Conservation (phyloP, 2,329 filamentous ascomycete species). For the Sphaerulina vaccinii region DNA sequence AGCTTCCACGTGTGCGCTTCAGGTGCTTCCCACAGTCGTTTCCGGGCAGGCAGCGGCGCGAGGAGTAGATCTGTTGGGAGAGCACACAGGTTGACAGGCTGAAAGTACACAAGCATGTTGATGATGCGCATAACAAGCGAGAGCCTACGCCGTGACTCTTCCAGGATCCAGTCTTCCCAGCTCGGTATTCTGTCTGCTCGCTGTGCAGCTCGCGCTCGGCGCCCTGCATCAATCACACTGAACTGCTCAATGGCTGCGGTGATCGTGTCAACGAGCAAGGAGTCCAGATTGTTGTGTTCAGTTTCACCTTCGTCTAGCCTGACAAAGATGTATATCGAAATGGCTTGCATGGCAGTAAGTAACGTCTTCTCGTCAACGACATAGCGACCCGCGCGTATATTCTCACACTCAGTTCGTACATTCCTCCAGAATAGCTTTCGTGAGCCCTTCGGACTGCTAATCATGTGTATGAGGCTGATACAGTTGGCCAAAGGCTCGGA, state of each 20-base stretch:
- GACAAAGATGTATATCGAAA: constrained; percentile 47
- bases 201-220: no score
- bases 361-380: constrained; percentile 23
- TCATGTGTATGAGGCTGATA: constrained; percentile 45
- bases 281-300: constrained; percentile 45
- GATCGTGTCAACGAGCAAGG: constrained; percentile 39
- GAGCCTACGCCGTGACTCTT: constrained; percentile 34
- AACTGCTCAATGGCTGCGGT: no score
- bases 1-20: constrained; percentile 24
- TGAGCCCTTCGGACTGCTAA: constrained; percentile 37
- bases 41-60: constrained; percentile 45
- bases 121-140: constrained; percentile 43
- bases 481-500: constrained; percentile 44
- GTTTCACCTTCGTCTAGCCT: constrained; percentile 48
- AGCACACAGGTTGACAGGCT: constrained; percentile 42
- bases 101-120: constrained; percentile 46
- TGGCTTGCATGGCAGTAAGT: constrained; percentile 46
- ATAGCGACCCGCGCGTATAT: neutral
- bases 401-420: constrained; percentile 46
- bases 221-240: no score
- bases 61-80: constrained; percentile 40
- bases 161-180: constrained; percentile 12
- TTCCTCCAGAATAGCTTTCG: constrained; percentile 49
- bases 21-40: constrained; percentile 47
- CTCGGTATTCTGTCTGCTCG: neutral